These are phyloP conservation scores for Aspergillus niger DNA, from an alignment of 2,329 filamentous ascomycete genomes.

Conservation along the genomic window DNA sequence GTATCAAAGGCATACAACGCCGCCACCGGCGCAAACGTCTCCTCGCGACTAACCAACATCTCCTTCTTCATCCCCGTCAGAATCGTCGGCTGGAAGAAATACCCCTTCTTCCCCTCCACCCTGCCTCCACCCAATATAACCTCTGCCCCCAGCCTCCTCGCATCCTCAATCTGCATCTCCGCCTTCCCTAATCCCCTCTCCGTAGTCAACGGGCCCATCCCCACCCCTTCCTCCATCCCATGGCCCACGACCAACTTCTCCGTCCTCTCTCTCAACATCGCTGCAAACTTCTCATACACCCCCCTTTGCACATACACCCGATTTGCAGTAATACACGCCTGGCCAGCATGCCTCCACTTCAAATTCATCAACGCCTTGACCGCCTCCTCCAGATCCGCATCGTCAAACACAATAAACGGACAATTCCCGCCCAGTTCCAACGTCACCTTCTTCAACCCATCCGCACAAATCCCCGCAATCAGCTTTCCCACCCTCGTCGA, in stretches of 20 bases:
- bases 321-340: constrained; percentile 51
- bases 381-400: constrained; percentile 59
- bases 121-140: constrained; percentile 61
- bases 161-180: constrained; percentile 63
- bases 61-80: constrained; percentile 60
- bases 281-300: constrained; percentile 55
- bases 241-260: constrained; percentile 61
- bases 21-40: constrained; percentile 66
- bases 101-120: constrained; percentile 57
- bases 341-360: constrained; percentile 48
- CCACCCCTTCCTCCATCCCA: constrained; percentile 56
- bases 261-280: constrained; percentile 56
- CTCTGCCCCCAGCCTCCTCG: constrained; percentile 62
- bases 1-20: constrained; percentile 67
- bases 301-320: constrained; percentile 48
- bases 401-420: constrained; percentile 65
- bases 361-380: constrained; percentile 43
- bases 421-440: constrained; percentile 67
- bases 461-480: constrained; percentile 60
- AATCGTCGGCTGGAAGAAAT: constrained; percentile 71
- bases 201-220: constrained; percentile 63
- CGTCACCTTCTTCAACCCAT: constrained; percentile 65
- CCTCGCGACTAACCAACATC: constrained; percentile 61
- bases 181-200: constrained; percentile 59
- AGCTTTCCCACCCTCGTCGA: constrained; percentile 64